These are phyloP conservation scores for Yamadazyma philogaea DNA, from an alignment of 805 yeast genomes.

Conservation along the genomic window DNA sequence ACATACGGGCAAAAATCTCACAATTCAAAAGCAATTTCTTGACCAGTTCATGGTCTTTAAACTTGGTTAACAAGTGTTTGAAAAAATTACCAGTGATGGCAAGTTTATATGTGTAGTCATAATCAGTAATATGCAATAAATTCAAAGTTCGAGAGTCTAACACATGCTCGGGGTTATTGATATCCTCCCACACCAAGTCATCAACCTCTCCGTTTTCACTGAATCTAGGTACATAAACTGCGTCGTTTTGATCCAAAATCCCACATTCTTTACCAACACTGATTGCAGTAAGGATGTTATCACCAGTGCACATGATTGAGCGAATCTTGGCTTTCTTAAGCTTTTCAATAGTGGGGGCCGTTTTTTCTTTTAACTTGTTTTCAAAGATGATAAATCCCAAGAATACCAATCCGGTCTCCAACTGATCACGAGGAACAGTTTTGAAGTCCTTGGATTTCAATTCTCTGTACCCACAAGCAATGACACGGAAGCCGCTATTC, in stretches of 20 bases:
- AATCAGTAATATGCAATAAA: constrained; percentile 31
- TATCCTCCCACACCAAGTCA: constrained; percentile 64
- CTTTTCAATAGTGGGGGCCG: constrained; percentile 56
- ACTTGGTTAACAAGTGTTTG: constrained; percentile 63
- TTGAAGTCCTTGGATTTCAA: constrained; percentile 22
- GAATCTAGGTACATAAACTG: constrained; percentile 55
- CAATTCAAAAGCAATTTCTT: constrained; percentile 66
- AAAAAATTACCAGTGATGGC: constrained; percentile 95
- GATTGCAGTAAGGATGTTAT: constrained; percentile 88
- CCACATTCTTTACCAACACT: constrained; percentile 88
- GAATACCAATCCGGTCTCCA: constrained; percentile 69
- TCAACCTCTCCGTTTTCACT: constrained; percentile 37
- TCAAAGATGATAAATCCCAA: constrained; percentile 91
- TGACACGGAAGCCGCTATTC: constrained; percentile 90
- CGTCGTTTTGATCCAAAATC: constrained; percentile 45
- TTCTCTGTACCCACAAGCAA: constrained; percentile 80
- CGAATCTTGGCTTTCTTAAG: constrained; percentile 69
- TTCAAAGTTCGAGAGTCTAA: constrained; percentile 65
- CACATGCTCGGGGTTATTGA: constrained; percentile 50
- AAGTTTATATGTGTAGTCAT: constrained; percentile 48
- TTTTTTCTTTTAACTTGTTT: constrained; percentile 75
- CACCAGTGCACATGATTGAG: constrained; percentile 97
- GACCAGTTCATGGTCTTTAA: constrained; percentile 38
- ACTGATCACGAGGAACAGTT: constrained; percentile 48
- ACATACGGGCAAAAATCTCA: constrained; percentile 91